Base-by-base conservation (phyloP, 1,284 basidiomycete genomes). In the Rhodotorula sp. region DNA sequence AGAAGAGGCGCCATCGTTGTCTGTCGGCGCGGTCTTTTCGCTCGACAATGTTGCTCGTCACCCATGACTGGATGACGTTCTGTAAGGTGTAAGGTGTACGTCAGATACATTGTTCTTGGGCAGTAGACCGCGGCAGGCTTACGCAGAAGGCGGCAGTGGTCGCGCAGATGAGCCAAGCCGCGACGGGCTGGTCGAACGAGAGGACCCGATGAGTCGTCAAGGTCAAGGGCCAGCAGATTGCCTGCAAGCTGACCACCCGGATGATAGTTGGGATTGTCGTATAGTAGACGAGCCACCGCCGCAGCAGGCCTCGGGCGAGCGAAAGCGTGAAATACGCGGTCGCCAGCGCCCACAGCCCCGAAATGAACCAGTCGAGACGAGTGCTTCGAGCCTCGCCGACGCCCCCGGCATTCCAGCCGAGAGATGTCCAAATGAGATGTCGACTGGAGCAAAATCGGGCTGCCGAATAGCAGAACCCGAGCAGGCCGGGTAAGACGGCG, bases 251-350 rank as follows among this genome's bases (percentile, higher is more conserved):
- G 30, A 78, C 55, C 48, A 76, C 70, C 7, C 77, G 66, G 42
- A 78, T 74, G 58, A 78, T 66, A 6, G 77, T 75, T 33, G 77
- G 76, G 0, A 71, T 68, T 1, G 74, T 60, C 20, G 75, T 66
- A 57, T 78, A 78, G 60, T 77, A 77, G 8, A 77, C 73, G 30
- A 78, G 67, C 77, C 77, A 78, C 10, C 77, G 57, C 17, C 75
- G 60, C 17, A 77, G 62, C 15, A 78, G 67, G 7, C 76, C 76
- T 12, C 73, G 55, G 0, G 77, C 73, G 62, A 78, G 74, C 33
- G 72, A 70, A 45, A 77, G 69, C 20, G 76, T 77, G 53, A 76
- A 78, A 64, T 74, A 75, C n/a, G 76, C 77, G 51, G 75, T 76
- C 18, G 76, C 66, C 60, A 73, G 70, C 4, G 75, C 69, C 77